Evolutionary conservation across 768 basidiomycete genomes (phyloP).

Genomic region (Leucocoprinus sp.): DNA sequence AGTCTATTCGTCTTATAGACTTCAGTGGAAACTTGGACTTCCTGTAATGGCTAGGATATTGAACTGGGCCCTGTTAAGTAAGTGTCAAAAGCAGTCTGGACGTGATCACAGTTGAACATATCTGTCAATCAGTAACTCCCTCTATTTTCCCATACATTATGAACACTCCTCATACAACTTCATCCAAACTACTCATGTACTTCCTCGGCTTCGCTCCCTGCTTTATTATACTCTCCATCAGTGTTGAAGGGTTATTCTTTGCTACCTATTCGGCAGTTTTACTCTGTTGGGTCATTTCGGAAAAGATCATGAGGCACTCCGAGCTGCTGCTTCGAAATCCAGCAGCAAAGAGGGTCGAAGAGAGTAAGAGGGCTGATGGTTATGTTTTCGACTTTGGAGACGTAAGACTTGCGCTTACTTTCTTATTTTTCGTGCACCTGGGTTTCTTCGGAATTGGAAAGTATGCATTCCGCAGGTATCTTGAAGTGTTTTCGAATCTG

Average conservation of each 20-base stretch:
- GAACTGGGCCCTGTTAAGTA: slow-evolving; percentile 65
- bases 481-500: background rate
- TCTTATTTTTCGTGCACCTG: slow-evolving; percentile 80
- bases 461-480: slow-evolving; percentile 31
- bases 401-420: slow-evolving; percentile 68
- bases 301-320: slow-evolving; percentile 4
- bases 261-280: slow-evolving; percentile 58
- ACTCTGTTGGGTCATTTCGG: slow-evolving; percentile 49
- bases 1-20: slow-evolving; percentile 43
- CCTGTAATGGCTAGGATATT: slow-evolving; percentile 48
- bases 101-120: background rate
- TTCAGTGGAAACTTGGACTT: slow-evolving; percentile 61
- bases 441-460: slow-evolving; percentile 84
- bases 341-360: background rate
- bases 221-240: slow-evolving; percentile 76
- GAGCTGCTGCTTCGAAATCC: background rate
- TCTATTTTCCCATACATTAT: slow-evolving; percentile 44
- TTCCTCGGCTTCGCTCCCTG: slow-evolving; percentile 69
- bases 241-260: slow-evolving; percentile 76
- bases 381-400: slow-evolving; percentile 53
- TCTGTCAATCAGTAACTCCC: slow-evolving; percentile 30
- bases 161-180: slow-evolving; percentile 25
- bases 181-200: slow-evolving; percentile 48
- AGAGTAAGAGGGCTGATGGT: background rate
- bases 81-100: slow-evolving; percentile 13